Conservation (phyloP, 768 basidiomycete genomes). For the Thelephora ganbajun region DNA sequence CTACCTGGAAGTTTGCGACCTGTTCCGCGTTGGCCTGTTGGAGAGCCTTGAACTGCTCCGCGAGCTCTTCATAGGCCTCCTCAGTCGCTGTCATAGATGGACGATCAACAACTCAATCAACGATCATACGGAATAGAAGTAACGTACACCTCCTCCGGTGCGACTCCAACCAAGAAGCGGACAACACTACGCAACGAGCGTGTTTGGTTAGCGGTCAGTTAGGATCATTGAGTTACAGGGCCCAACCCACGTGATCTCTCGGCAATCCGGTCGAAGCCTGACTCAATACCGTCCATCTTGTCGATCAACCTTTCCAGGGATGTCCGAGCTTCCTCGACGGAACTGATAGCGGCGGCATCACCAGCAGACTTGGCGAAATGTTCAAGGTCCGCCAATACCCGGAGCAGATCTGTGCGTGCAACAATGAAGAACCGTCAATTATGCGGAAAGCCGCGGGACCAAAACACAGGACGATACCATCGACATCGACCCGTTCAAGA, state of each 20-base stretch:
- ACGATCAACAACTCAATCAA: not conserved
- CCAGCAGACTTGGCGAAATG: conserved; percentile 31
- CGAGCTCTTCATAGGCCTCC: conserved; percentile 57
- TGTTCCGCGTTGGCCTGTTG: conserved; percentile 43
- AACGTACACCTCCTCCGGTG: conserved; percentile 62
- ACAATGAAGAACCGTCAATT: conserved; percentile 4
- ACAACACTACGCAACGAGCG: conserved; percentile 39
- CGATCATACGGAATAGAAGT: conserved; percentile 4
- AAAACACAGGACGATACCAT: conserved; percentile 29
- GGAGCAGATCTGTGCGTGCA: conserved; percentile 36
- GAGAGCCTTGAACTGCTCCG: conserved; percentile 47
- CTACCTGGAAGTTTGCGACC: conserved; percentile 44
- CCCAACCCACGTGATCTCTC: conserved; percentile 59
- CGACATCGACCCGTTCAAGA: conserved; percentile 55
- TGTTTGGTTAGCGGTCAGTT: conserved; percentile 6
- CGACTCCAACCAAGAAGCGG: conserved; percentile 53
- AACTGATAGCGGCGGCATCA: conserved; percentile 32
- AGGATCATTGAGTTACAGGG: conserved; percentile 1
- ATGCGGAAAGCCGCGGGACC: not conserved
- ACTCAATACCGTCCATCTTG: conserved; percentile 70
- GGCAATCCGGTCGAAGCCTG: conserved; percentile 75
- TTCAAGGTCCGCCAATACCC: conserved; percentile 52
- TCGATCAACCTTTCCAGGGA: conserved; percentile 55
- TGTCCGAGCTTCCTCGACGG: conserved; percentile 46
- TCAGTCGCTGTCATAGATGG: conserved; percentile 37